Conservation (phyloP, 139 green algal genomes). For the Chlorella vulgaris region DNA sequence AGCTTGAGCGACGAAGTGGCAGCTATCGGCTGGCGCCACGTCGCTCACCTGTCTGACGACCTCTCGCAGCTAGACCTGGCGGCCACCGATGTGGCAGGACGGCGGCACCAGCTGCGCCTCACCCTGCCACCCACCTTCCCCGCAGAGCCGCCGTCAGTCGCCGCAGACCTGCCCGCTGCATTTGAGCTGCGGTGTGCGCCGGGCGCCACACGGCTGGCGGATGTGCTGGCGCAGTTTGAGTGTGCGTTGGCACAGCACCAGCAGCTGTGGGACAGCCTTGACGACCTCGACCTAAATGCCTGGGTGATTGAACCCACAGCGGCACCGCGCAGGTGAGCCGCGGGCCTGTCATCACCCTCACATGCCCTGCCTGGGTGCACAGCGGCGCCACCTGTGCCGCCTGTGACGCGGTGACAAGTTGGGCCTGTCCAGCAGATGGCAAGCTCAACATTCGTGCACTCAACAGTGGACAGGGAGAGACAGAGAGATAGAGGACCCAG, state of each 20-base stretch:
- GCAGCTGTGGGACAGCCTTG: slow-evolving; percentile 34
- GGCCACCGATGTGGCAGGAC: slow-evolving; percentile 2
- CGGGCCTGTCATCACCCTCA: too few relatives aligned
- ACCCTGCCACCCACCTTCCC: slow-evolving; percentile 31
- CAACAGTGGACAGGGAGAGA: neutral
- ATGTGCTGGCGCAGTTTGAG: slow-evolving; percentile 32
- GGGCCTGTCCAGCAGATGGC: too few relatives aligned
- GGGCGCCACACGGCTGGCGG: neutral
- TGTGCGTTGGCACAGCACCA: slow-evolving; percentile 22
- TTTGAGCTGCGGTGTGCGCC: slow-evolving; percentile 20
- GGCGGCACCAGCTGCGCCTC: slow-evolving; percentile 28
- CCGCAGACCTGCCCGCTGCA: slow-evolving; percentile 30
- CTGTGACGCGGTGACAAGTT: too few relatives aligned
- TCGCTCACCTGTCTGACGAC: slow-evolving; percentile 23
- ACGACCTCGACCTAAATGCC: slow-evolving; percentile 28
- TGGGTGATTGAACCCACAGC: slow-evolving; percentile 43
- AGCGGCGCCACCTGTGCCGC: neutral
- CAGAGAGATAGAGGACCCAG: too few relatives aligned
- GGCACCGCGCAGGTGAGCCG: slow-evolving; percentile 7
- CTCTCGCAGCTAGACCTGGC: slow-evolving; percentile 29
- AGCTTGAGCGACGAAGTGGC: slow-evolving; percentile 19
- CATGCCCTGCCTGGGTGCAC: too few relatives aligned
- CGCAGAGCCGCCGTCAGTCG: neutral
- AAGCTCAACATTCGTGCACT: too few relatives aligned
- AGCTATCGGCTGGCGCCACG: slow-evolving; percentile 15